Evolutionary conservation across 2,329 filamentous ascomycete species (phyloP).

Genomic region (Exophiala phaeomuriformis): DNA sequence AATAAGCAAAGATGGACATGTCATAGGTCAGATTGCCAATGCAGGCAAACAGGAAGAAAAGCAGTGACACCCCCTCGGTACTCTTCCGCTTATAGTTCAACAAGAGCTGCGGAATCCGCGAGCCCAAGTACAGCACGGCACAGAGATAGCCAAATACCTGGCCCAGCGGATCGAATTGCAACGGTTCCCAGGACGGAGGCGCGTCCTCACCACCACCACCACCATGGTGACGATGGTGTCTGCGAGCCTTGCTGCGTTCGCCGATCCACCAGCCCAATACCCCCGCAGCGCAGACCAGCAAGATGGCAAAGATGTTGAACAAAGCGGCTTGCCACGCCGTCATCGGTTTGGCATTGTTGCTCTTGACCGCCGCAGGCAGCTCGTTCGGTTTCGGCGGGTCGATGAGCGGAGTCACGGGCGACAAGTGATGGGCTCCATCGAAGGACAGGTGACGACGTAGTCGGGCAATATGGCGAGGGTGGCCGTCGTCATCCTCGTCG

Average conservation of each 20-base stretch:
- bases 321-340: conserved; percentile 45
- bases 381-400: conserved; percentile 38
- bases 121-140: conserved; percentile 80
- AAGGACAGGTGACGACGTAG: conserved; percentile 49
- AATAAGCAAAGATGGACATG: conserved; percentile 82
- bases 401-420: conserved; percentile 73
- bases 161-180: conserved; percentile 67
- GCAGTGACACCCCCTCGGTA: conserved; percentile 83
- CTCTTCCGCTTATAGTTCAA: conserved; percentile 89
- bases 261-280: conserved; percentile 74
- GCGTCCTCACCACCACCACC: conserved; percentile 27
- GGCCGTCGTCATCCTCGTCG: conserved; percentile 13
- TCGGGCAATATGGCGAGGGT: conserved; percentile 9
- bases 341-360: conserved; percentile 31
- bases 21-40: conserved; percentile 93
- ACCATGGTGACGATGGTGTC: conserved; percentile 30
- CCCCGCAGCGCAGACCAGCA: conserved; percentile 78
- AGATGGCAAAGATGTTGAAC: conserved; percentile 68
- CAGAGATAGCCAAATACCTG: conserved; percentile 94
- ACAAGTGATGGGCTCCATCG: conserved; percentile 57
- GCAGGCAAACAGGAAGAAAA: conserved; percentile 96
- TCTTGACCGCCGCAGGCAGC: conserved; percentile 28
- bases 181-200: conserved; percentile 36
- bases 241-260: conserved; percentile 38
- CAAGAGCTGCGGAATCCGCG: conserved; percentile 79